A percentile compares a stretch with the other conserved stretches of the same genome.
These are phyloP conservation scores for Harrya chromipes DNA, from an alignment of 768 basidiomycete genomes.

Conservation along the genomic window DNA sequence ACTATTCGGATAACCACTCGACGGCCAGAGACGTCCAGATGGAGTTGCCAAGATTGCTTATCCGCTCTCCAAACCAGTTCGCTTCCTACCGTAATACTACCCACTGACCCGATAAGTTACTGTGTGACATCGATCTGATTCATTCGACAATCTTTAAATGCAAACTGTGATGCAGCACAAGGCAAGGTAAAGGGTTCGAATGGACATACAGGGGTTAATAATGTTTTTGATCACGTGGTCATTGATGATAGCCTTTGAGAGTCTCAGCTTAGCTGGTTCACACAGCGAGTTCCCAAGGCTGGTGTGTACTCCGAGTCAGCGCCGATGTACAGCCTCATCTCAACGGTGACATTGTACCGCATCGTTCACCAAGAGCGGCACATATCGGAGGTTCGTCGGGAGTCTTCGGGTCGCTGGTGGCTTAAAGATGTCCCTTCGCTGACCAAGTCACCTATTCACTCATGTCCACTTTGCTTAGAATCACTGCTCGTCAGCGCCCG, in stretches of 20 bases:
- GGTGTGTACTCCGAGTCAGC: too few relatives aligned
- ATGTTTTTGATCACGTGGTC: neutral
- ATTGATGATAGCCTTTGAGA: too few relatives aligned
- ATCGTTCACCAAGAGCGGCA: constrained; percentile 6
- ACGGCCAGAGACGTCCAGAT: constrained; percentile 7
- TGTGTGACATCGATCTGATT: too few relatives aligned
- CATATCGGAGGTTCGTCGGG: constrained; percentile 26
- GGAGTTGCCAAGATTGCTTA: constrained; percentile 5
- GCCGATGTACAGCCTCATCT: neutral
- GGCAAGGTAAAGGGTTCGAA: neutral
- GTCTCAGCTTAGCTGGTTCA: too few relatives aligned
- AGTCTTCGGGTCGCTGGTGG: constrained; percentile 15
- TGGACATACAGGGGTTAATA: neutral
- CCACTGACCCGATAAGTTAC: constrained; percentile 7
- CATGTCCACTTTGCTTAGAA: constrained; percentile 18
- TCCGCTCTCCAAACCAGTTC: constrained; percentile 2
- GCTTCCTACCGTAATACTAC: constrained; percentile 11
- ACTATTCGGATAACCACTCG: constrained; percentile 1
- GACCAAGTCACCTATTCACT: neutral
- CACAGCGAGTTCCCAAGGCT: too few relatives aligned
- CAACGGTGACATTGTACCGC: neutral
- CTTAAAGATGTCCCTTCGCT: constrained; percentile 20
- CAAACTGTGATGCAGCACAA: too few relatives aligned
- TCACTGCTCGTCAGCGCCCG: constrained; percentile 10
- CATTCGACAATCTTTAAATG: too few relatives aligned